phyloP scores from a whole-genome alignment of 441 rosid species.

The Adansonia grandidieri region DNA sequence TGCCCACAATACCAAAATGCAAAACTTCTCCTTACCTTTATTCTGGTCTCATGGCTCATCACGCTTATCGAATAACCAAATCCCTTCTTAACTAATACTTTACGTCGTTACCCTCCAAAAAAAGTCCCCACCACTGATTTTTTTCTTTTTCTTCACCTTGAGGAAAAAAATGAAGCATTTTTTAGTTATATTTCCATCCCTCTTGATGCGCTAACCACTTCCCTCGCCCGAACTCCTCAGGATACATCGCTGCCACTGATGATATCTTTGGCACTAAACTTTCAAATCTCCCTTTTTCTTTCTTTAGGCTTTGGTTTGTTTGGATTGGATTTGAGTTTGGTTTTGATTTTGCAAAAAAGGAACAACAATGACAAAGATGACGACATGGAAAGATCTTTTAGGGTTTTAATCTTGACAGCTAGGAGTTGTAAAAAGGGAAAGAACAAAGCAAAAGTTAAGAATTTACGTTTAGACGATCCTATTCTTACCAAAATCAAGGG shows the following conservation, averaged over 20 bases:
- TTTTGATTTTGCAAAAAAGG: not conserved
- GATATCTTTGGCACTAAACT: conserved; percentile 8
- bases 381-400: conserved; percentile 9
- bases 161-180: too few relatives aligned
- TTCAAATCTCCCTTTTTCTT: not conserved
- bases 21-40: too few relatives aligned
- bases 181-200: too few relatives aligned
- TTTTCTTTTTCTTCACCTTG: too few relatives aligned
- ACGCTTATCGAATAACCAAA: too few relatives aligned
- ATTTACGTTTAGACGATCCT: conserved; percentile 89
- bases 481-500: conserved; percentile 99
- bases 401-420: conserved; percentile 58
- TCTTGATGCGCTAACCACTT: not conserved
- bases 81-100: too few relatives aligned
- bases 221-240: not conserved
- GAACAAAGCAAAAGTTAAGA: conserved; percentile 66
- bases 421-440: conserved; percentile 93
- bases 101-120: too few relatives aligned
- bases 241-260: conserved; percentile 22
- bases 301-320: conserved; percentile 11
- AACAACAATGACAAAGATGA: not conserved
- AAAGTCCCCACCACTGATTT: too few relatives aligned
- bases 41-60: too few relatives aligned
- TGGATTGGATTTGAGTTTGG: not conserved
- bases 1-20: too few relatives aligned